Evolutionary conservation across 768 basidiomycete genomes (phyloP).

Genomic region (Mycena haematopus): DNA sequence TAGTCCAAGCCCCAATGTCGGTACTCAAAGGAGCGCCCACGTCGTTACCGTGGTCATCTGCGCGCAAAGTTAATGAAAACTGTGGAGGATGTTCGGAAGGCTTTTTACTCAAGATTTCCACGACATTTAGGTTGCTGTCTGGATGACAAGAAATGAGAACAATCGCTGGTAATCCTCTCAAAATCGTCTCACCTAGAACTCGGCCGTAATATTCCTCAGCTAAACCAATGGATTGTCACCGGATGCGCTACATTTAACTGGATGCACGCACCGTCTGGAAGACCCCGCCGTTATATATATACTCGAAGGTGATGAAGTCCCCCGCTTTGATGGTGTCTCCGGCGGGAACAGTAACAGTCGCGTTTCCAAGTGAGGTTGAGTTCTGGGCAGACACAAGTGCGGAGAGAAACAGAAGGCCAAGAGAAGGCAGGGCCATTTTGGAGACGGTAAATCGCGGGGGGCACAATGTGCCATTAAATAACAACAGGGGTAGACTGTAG

Average conservation of each 20-base stretch:
- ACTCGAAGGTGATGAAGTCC: not conserved
- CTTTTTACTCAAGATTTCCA: constrained; percentile 1
- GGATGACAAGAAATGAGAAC: not conserved
- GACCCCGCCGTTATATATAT: not conserved
- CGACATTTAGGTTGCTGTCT: constrained; percentile 3
- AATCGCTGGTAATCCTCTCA: not conserved
- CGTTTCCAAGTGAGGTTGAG: not conserved
- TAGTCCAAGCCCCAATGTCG: no score
- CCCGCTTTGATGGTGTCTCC: not conserved
- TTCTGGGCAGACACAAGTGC: not conserved
- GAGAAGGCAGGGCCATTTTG: not conserved
- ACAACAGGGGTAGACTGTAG: not conserved
- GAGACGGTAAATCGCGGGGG: not conserved
- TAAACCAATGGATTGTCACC: not conserved
- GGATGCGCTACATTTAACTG: not conserved
- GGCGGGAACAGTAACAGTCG: not conserved
- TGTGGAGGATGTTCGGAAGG: not conserved
- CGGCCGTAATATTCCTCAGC: constrained; percentile 4
- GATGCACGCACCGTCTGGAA: not conserved
- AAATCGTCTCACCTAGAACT: constrained; percentile 4
- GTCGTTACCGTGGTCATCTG: not conserved
- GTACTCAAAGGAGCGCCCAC: not conserved
- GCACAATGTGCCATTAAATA: not conserved
- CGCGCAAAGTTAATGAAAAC: not conserved
- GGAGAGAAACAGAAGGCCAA: not conserved